A percentile compares a stretch with the other conserved stretches of the same genome.
phyloP scores from a whole-genome alignment of 345 rosid species.

The Iberis pinnata region DNA sequence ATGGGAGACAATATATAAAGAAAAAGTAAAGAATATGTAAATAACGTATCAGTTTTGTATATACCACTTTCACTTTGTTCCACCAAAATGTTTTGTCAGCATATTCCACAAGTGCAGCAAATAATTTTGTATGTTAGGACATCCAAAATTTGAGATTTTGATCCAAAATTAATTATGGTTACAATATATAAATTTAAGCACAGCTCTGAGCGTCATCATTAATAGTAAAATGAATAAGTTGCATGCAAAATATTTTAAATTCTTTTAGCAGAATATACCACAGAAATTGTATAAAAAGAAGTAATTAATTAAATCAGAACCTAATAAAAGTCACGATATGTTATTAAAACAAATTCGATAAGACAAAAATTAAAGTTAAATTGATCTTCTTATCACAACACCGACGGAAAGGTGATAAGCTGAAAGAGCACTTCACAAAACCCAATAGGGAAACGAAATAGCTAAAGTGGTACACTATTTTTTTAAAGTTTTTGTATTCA shows the following conservation, averaged over 20 bases:
- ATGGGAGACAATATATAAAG: no score
- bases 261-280: constrained; percentile 6
- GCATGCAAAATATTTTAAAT: neutral
- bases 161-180: no score
- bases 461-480: neutral
- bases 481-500: constrained; percentile 5
- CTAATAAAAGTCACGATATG: constrained; percentile 24
- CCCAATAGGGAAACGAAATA: constrained; percentile 21
- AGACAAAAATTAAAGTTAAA: constrained; percentile 18
- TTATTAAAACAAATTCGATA: constrained; percentile 18
- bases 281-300: neutral
- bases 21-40: no score
- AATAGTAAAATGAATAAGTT: no score
- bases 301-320: constrained; percentile 24
- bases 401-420: constrained; percentile 22
- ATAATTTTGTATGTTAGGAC: no score
- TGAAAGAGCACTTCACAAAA: constrained; percentile 26
- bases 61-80: no score
- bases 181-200: no score
- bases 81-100: no score
- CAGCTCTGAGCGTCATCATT: no score
- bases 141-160: no score
- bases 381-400: constrained; percentile 26
- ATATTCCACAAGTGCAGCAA: no score
- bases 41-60: no score